Evolutionary conservation across 352 stramenopile genomes (phyloP).

Genomic region (Pythium folliculosum): DNA sequence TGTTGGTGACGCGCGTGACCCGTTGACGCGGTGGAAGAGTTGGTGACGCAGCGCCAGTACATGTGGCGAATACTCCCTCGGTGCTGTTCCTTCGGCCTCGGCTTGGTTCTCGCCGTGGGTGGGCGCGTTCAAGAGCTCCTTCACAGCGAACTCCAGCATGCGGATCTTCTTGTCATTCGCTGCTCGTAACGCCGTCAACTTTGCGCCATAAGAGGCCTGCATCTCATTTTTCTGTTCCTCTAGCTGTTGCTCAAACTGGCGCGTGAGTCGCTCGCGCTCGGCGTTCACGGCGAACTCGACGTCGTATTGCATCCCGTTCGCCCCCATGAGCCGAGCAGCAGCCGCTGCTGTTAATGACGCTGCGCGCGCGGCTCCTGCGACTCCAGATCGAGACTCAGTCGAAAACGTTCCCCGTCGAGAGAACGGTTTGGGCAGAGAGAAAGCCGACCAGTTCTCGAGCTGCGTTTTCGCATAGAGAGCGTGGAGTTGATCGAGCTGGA

Average conservation of each 20-base stretch:
- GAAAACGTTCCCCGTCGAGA: not conserved
- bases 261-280: slow-evolving; percentile 43
- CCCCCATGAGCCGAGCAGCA: slow-evolving; percentile 25
- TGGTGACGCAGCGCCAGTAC: slow-evolving; percentile 20
- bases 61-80: slow-evolving; percentile 7
- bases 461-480: slow-evolving; percentile 49
- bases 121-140: slow-evolving; percentile 19
- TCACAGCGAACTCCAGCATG: slow-evolving; percentile 53
- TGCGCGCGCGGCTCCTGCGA: not conserved
- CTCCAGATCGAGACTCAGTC: not conserved
- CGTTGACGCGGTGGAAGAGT: slow-evolving; percentile 12
- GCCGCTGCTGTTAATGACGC: slow-evolving; percentile 8
- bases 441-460: slow-evolving; percentile 29
- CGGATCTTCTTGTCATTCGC: slow-evolving; percentile 46
- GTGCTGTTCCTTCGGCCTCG: not conserved
- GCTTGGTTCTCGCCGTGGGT: not conserved
- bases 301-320: slow-evolving; percentile 34
- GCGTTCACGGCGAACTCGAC: slow-evolving; percentile 51
- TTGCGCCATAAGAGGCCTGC: slow-evolving; percentile 28
- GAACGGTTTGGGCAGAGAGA: slow-evolving; percentile 40
- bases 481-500: slow-evolving; percentile 69
- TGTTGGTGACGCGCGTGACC: not conserved
- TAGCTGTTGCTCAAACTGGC: slow-evolving; percentile 44
- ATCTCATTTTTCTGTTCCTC: slow-evolving; percentile 33
- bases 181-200: slow-evolving; percentile 28